Evolutionary conservation across 2,329 filamentous ascomycete species (phyloP).

Genomic region (Curvularia eragrostidis): DNA sequence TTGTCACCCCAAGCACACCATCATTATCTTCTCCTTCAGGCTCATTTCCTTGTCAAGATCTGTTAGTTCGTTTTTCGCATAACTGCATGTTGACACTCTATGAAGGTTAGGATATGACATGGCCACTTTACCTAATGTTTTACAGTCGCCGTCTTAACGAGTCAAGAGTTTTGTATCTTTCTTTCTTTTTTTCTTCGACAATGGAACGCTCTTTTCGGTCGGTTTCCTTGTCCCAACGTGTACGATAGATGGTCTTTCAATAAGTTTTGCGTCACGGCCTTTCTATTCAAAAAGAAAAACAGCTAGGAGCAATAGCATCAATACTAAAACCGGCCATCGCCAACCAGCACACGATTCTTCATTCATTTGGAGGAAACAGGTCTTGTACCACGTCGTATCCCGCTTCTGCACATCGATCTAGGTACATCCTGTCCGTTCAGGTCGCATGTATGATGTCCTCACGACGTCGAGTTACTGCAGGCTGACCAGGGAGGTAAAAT

Average conservation of each 20-base stretch:
- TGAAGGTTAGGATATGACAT: constrained; percentile 41
- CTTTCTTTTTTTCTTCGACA: constrained; percentile 17
- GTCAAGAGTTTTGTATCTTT: constrained; percentile 27
- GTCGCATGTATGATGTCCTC: constrained; percentile 21
- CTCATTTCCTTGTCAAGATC: constrained; percentile 28
- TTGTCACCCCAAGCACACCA: constrained; percentile 21
- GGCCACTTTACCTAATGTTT: constrained; percentile 47
- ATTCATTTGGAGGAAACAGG: constrained; percentile 20
- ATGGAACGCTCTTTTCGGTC: constrained; percentile 14
- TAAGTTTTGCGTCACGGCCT: constrained; percentile 42
- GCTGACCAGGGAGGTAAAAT: constrained; percentile 30
- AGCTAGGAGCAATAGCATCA: constrained; percentile 43
- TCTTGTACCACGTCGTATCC: constrained; percentile 34
- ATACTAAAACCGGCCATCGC: constrained; percentile 34
- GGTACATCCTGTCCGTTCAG: constrained; percentile 34
- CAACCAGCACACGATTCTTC: constrained; percentile 25
- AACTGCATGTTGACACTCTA: constrained; percentile 39
- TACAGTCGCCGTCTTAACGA: constrained; percentile 45
- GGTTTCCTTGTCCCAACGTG: constrained; percentile 31
- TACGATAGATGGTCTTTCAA: constrained; percentile 44
- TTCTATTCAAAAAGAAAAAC: constrained; percentile 51
- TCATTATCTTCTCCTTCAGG: constrained; percentile 23
- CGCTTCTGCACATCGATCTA: constrained; percentile 37
- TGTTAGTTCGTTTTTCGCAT: constrained; percentile 26
- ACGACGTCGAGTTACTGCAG: constrained; percentile 36